Percentiles rank a stretch among this genome's conserved stretches.
Evolutionary conservation across 257 asterid species (phyloP).

Genomic region (Hygrophila difformis): DNA sequence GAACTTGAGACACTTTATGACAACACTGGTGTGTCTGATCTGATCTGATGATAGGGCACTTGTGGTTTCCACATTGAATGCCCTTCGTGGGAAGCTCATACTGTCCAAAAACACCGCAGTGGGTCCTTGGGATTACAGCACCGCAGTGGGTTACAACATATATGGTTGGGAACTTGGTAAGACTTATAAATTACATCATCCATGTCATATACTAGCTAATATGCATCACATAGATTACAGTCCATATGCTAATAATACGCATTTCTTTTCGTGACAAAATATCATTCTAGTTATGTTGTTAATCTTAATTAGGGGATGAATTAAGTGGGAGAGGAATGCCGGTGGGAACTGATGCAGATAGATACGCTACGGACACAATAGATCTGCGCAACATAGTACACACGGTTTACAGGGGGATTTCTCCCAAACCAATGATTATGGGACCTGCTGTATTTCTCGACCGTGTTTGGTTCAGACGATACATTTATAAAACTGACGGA

Average conservation of each 20-base stretch:
- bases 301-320: constrained; percentile 45
- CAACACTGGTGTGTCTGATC: too few relatives aligned
- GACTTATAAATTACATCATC: too few relatives aligned
- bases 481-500: constrained; percentile 22
- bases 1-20: neutral
- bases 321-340: constrained; percentile 59
- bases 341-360: constrained; percentile 33
- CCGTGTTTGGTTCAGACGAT: constrained; percentile 37
- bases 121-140: constrained; percentile 64
- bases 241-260: too few relatives aligned
- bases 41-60: constrained; percentile 48
- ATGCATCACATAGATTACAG: too few relatives aligned
- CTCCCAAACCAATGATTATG: constrained; percentile 29
- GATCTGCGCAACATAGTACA: constrained; percentile 24
- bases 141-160: constrained; percentile 40
- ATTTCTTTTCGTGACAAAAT: too few relatives aligned
- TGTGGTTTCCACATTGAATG: constrained; percentile 57
- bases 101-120: constrained; percentile 23
- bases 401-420: constrained; percentile 28
- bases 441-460: constrained; percentile 69
- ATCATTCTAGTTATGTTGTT: neutral
- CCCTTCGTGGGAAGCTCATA: constrained; percentile 47
- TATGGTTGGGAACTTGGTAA: constrained; percentile 59
- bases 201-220: too few relatives aligned
- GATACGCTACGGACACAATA: constrained; percentile 45